phyloP scores from a whole-genome alignment of 2,329 filamentous ascomycete genomes.

The Chalaropsis ovoidea region DNA sequence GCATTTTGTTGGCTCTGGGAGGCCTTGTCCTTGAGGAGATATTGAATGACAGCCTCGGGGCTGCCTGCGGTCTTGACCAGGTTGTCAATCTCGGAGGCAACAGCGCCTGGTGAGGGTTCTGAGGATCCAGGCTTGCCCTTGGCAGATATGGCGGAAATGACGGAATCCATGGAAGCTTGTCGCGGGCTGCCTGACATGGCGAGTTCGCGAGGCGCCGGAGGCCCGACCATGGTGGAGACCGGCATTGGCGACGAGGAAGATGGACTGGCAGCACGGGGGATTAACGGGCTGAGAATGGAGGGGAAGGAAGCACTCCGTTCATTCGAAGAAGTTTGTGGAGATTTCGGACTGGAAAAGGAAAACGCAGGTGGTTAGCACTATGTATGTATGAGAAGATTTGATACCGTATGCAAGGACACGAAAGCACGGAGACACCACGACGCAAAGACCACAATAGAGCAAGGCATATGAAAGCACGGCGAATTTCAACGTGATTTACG shows the following conservation, averaged over 20 bases:
- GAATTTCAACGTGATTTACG: background rate
- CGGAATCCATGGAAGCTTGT: conserved; percentile 85
- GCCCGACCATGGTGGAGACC: conserved; percentile 19
- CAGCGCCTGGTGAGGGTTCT: conserved; percentile 47
- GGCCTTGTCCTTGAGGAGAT: conserved; percentile 83
- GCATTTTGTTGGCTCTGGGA: conserved; percentile 79
- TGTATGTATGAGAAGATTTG: background rate
- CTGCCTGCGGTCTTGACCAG: conserved; percentile 79
- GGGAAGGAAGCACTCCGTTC: conserved; percentile 20
- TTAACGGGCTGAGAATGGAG: conserved; percentile 10
- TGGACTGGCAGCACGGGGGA: conserved; percentile 40
- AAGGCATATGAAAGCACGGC: background rate
- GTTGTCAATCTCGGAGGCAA: conserved; percentile 61
- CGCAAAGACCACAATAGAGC: background rate
- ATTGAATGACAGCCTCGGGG: conserved; percentile 76
- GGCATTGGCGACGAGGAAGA: conserved; percentile 30
- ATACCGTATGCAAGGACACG: background rate
- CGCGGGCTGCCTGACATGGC: conserved; percentile 40
- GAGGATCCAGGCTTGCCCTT: conserved; percentile 50
- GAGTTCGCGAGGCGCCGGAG: conserved; percentile 32
- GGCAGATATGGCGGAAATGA: conserved; percentile 66
- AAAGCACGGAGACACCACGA: background rate
- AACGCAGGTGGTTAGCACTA: background rate
- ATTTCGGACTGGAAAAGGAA: background rate
- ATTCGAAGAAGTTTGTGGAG: conserved; percentile 19